Percentiles rank a stretch among this genome's conserved stretches.
Evolutionary conservation across 2,329 filamentous ascomycete species (phyloP).

Genomic region (Exophiala bonariae): DNA sequence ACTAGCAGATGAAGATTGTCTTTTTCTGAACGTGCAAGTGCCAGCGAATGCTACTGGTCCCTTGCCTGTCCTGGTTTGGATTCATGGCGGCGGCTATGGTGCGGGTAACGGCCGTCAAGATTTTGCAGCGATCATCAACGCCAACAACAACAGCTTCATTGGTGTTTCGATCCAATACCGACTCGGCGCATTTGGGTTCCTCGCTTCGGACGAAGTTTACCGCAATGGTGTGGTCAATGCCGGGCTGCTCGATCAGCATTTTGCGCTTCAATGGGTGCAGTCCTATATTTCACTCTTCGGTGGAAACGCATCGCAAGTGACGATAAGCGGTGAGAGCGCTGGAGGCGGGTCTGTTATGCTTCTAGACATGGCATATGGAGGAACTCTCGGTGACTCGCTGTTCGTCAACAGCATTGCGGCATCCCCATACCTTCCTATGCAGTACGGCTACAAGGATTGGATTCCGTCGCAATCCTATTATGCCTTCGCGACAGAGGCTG

Average conservation of each 20-base stretch:
- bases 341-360: constrained; percentile 56
- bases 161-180: constrained; percentile 53
- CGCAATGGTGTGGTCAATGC: constrained; percentile 60
- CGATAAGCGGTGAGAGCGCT: constrained; percentile 53
- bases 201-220: constrained; percentile 55
- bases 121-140: constrained; percentile 44
- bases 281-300: constrained; percentile 57
- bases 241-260: constrained; percentile 64
- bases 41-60: constrained; percentile 30
- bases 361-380: constrained; percentile 56
- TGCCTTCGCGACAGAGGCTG: constrained; percentile 43
- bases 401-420: constrained; percentile 41
- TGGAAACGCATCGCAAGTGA: constrained; percentile 52
- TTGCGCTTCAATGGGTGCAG: constrained; percentile 62
- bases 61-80: constrained; percentile 40
- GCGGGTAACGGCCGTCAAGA: constrained; percentile 34
- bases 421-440: constrained; percentile 56
- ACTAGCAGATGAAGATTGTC: constrained; percentile 39
- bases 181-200: constrained; percentile 49
- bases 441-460: constrained; percentile 52
- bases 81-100: constrained; percentile 42
- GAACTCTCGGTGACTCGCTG: constrained; percentile 35
- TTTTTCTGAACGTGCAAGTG: constrained; percentile 43
- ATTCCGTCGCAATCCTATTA: constrained; percentile 49
- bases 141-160: constrained; percentile 51